phyloP scores from a whole-genome alignment of 2,329 filamentous ascomycete genomes.

The Arthrobotrys entomopaga region DNA sequence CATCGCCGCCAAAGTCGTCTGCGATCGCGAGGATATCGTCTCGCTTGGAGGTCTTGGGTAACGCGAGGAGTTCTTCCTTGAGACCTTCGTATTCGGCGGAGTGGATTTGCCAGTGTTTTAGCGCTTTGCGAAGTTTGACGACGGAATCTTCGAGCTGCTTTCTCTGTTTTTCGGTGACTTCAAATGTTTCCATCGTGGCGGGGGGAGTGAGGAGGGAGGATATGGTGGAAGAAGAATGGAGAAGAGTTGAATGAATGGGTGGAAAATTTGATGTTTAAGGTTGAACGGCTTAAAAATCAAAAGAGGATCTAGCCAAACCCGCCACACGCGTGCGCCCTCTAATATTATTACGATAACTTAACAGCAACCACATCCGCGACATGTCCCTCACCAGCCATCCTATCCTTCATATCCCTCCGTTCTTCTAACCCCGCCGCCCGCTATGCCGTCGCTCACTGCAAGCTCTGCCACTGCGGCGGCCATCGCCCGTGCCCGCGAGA shows the following conservation, averaged over 20 bases:
- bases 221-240: slow-evolving; percentile 63
- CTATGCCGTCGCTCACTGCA: slow-evolving; percentile 36
- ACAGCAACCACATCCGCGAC: slow-evolving; percentile 8
- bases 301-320: slow-evolving; percentile 8
- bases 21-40: slow-evolving; percentile 69
- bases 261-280: slow-evolving; percentile 15
- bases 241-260: slow-evolving; percentile 16
- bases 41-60: slow-evolving; percentile 66
- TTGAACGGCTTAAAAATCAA: slow-evolving; percentile 49
- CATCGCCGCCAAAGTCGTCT: slow-evolving; percentile 70
- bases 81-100: slow-evolving; percentile 91
- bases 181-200: slow-evolving; percentile 44
- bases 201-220: slow-evolving; percentile 59
- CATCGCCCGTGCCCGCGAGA: slow-evolving; percentile 50
- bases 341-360: neutral
- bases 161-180: slow-evolving; percentile 78
- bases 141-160: slow-evolving; percentile 80
- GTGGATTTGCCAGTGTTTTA: slow-evolving; percentile 89
- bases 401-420: slow-evolving; percentile 3
- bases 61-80: slow-evolving; percentile 78
- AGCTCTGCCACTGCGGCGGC: slow-evolving; percentile 29
- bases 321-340: slow-evolving; percentile 22
- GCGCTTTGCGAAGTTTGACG: slow-evolving; percentile 75
- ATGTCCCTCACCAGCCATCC: slow-evolving; percentile 6
- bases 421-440: neutral